These are phyloP conservation scores for Trichoderma brevicompactum DNA, from an alignment of 2,329 filamentous ascomycete genomes.

Conservation along the genomic window DNA sequence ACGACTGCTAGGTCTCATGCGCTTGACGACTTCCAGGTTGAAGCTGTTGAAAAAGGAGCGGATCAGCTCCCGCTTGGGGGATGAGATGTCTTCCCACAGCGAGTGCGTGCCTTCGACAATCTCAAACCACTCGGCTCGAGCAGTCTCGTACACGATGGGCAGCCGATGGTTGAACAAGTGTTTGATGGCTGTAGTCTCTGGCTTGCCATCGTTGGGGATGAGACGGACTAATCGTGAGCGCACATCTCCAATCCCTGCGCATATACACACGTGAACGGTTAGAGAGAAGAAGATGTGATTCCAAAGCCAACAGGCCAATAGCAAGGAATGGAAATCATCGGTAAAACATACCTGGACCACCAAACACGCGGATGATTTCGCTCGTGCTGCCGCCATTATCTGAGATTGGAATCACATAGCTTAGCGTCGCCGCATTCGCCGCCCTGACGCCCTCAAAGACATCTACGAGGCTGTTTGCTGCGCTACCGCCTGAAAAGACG, in stretches of 20 bases:
- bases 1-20: conserved; percentile 70
- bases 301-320: too few relatives aligned
- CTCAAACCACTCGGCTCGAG: conserved; percentile 81
- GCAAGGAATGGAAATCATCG: too few relatives aligned
- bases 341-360: conserved; percentile 72
- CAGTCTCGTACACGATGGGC: conserved; percentile 59
- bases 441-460: conserved; percentile 73
- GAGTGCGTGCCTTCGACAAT: conserved; percentile 82
- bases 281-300: conserved; percentile 7
- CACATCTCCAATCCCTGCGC: conserved; percentile 59
- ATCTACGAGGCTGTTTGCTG: conserved; percentile 92
- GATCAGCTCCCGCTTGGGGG: conserved; percentile 75
- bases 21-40: conserved; percentile 78
- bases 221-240: conserved; percentile 77
- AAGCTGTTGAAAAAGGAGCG: conserved; percentile 76
- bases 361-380: conserved; percentile 91
- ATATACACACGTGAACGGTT: neutral
- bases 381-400: conserved; percentile 96
- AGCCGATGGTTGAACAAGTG: conserved; percentile 87
- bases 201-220: conserved; percentile 68
- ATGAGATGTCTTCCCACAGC: conserved; percentile 73
- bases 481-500: conserved; percentile 89
- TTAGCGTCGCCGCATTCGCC: conserved; percentile 69
- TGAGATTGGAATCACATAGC: conserved; percentile 91
- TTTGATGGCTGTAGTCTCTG: conserved; percentile 76